A percentile compares a stretch with the other conserved stretches of the same genome.
These are phyloP conservation scores for Penicillium salamii DNA, from an alignment of 495 filamentous ascomycete genomes.

Conservation along the genomic window DNA sequence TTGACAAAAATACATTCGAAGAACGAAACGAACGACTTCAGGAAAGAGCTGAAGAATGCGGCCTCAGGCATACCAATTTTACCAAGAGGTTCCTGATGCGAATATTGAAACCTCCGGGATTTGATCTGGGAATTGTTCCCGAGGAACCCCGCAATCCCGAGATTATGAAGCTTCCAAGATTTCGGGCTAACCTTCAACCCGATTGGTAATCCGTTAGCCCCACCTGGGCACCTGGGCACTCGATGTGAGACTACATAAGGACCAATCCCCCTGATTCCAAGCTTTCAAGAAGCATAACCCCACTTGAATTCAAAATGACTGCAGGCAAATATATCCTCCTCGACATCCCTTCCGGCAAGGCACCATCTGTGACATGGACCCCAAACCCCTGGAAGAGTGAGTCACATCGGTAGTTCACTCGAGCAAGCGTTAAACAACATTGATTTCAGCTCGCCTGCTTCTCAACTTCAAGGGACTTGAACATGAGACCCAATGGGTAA, in stretches of 20 bases:
- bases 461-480: slow-evolving; percentile 63
- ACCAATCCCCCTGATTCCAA: background rate
- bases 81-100: too few relatives aligned
- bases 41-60: too few relatives aligned
- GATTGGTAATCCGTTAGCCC: too few relatives aligned
- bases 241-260: background rate
- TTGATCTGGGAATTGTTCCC: too few relatives aligned
- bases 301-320: background rate
- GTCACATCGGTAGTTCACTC: slow-evolving; percentile 6
- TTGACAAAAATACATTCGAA: too few relatives aligned
- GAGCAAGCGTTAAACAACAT: background rate
- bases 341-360: slow-evolving; percentile 51
- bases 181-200: too few relatives aligned
- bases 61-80: too few relatives aligned
- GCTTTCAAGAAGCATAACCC: background rate
- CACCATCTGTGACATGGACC: slow-evolving; percentile 46
- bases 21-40: too few relatives aligned
- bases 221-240: too few relatives aligned
- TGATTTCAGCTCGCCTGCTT: slow-evolving; percentile 47
- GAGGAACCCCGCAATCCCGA: too few relatives aligned
- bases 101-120: too few relatives aligned
- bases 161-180: too few relatives aligned
- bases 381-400: slow-evolving; percentile 61
- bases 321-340: slow-evolving; percentile 35
- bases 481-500: slow-evolving; percentile 61